Base-by-base conservation (phyloP, 129 eudicot genomes). In the Deinandra increscens region DNA sequence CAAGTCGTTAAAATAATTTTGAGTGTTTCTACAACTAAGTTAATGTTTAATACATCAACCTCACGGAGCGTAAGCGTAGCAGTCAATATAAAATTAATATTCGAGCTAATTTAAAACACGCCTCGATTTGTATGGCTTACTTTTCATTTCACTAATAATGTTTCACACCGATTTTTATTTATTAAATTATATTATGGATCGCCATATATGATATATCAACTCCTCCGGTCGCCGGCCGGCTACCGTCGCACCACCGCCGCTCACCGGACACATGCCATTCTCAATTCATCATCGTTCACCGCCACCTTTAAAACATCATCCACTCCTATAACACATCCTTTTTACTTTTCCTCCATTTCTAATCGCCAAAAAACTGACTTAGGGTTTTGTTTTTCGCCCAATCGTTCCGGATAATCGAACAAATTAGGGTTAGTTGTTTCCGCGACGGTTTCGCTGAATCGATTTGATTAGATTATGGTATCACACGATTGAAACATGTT, bases 401-500 rank as follows among this genome's bases (percentile, higher is more conserved):
- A 22, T 69, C 9, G 22, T 56, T 60, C 46, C n/a, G n/a, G n/a
- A n/a, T n/a, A n/a, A 18, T 60, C 2, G 34, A 34, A n/a, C 66
- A 2, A 70, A 70, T 60, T 75, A 66, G 77, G 78, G 53, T 71
- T 81, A 75, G 75, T 77, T 63, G 65, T 67, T 55, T n/a, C n/a
- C n/a, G n/a, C n/a, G 19, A 42, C 75, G 22, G 18, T 42, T 45
- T 79, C 59, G 64, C 74, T 80, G 37, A 33, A 5, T 33, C 5
- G 37, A 33, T 33, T 33, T 33, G 37, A 33, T 33, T 33, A 5
- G 37, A 33, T 73, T 46, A 13, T 26, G n/a, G 33, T n/a, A 14
- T 38, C 22, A 56, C 11, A 62, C 61, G 17, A 68, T 68, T 46
- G 42, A 34, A 77, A 59, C 44, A 86, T 86, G 92, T 83, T 86